phyloP scores from a whole-genome alignment of 2,329 filamentous ascomycete genomes.

The Diaporthe sp. region DNA sequence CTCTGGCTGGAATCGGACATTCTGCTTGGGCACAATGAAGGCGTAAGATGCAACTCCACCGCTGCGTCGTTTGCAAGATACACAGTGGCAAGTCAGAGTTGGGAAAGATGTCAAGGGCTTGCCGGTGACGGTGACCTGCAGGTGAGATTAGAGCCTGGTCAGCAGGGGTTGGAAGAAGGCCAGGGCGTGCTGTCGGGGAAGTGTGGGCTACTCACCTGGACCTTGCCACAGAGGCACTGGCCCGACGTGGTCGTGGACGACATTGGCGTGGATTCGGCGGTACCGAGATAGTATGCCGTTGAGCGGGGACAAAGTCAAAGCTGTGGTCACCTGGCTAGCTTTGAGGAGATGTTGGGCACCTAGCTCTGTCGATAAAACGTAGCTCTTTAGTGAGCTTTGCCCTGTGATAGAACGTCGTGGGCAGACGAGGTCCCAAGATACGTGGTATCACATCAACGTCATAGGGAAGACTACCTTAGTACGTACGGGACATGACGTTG shows the following conservation, averaged over 20 bases:
- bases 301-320: too few species aligned
- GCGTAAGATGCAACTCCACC: constrained; percentile 37
- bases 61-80: constrained; percentile 35
- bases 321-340: neutral
- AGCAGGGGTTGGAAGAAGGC: neutral
- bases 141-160: neutral
- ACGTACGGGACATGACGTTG: neutral
- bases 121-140: constrained; percentile 35
- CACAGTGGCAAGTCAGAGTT: constrained; percentile 38
- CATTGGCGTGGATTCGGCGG: neutral
- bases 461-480: neutral
- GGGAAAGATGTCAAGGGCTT: constrained; percentile 26
- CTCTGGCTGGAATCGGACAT: constrained; percentile 28
- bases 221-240: constrained; percentile 37
- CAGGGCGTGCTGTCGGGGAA: neutral
- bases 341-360: neutral
- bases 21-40: constrained; percentile 36
- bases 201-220: constrained; percentile 7
- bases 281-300: neutral
- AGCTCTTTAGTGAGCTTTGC: neutral
- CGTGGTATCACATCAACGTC: neutral
- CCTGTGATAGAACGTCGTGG: neutral
- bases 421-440: neutral
- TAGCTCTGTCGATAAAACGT: neutral
- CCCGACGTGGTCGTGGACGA: constrained; percentile 21